Base-by-base conservation (phyloP, 257 asterid species). In the Craterostigma plantagineum region DNA sequence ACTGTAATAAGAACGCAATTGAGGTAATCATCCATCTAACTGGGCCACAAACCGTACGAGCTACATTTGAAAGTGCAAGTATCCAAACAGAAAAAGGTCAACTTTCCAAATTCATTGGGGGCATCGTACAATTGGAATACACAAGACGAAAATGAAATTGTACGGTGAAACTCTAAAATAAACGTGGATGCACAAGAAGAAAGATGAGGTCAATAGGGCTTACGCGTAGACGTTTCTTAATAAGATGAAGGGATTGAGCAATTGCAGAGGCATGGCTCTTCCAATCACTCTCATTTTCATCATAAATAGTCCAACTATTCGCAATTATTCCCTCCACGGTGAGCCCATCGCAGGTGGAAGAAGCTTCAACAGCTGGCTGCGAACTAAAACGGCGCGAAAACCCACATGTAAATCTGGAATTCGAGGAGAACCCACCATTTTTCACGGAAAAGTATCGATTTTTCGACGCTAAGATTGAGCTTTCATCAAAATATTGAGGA, bases 251-350 rank as follows among this genome's bases (percentile, higher is more conserved):
- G 42, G 99, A 83, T 53, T 75, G 91, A 58, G 96, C 94, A 57
- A 83, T 77, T 10, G 91, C 69, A 62, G 96, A 70, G 23, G 96
- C 87, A 35, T 90, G 94, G 53, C 94, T 79, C 63, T 59, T 77
- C 92, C 94, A 90, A 64, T 83, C 94, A 49, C 68, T 75, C 73
- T 75, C 87, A 35, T 51, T 52, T 67, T 83, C 87, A 55, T 73
- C 91, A 45, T 63, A 54, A 35, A 83, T 66, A 16, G 55, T 48
- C 96, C 99, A 90, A 57, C 66, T 80, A 35, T 75, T 72, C n/a
- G 84, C 70, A 23, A 77, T 50, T 10, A 83, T 83, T 7, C 74
- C 69, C 43, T 79, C 99, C 51, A 83, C 84, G 0, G 94, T 79
- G 27, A 83, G 72, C 55, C 95, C 95, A 58, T 83, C 95, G 11